A percentile compares a stretch with the other conserved stretches of the same genome.
Conservation (phyloP, 768 basidiomycete genomes). For the Pulveroboletus ravenelii region DNA sequence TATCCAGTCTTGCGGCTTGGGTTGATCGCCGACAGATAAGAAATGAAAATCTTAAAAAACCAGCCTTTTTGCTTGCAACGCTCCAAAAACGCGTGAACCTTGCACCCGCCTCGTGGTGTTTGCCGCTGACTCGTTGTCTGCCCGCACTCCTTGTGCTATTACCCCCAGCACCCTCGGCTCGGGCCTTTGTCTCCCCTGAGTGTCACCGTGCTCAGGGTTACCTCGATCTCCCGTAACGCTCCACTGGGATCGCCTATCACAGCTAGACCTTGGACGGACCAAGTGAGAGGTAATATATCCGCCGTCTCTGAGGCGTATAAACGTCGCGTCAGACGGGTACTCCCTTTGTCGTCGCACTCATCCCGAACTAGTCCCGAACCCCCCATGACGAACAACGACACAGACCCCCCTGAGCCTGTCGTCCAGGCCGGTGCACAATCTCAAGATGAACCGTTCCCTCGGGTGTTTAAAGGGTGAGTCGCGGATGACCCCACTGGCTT, state of each 20-base stretch:
- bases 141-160: not conserved
- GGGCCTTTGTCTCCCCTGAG: not conserved
- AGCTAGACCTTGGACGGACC: not conserved
- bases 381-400: constrained; percentile 10
- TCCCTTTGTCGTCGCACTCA: not conserved
- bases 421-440: constrained; percentile 13
- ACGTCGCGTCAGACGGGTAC: not conserved
- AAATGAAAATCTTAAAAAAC: not conserved
- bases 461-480: constrained; percentile 11
- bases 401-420: constrained; percentile 1
- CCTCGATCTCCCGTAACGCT: constrained; percentile 2
- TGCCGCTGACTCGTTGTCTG: not conserved
- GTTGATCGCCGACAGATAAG: not conserved
- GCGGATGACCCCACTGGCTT: not conserved
- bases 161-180: not conserved
- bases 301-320: constrained; percentile 10
- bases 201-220: constrained; percentile 1
- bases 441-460: not conserved
- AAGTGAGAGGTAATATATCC: not conserved
- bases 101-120: constrained; percentile 10
- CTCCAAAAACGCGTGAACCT: constrained; percentile 10
- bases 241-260: not conserved
- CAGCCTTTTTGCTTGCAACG: not conserved
- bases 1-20: not conserved
- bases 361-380: too few species aligned